Evolutionary conservation across 352 stramenopile genomes (phyloP).

Genomic region (Pythium grandisporangium): DNA sequence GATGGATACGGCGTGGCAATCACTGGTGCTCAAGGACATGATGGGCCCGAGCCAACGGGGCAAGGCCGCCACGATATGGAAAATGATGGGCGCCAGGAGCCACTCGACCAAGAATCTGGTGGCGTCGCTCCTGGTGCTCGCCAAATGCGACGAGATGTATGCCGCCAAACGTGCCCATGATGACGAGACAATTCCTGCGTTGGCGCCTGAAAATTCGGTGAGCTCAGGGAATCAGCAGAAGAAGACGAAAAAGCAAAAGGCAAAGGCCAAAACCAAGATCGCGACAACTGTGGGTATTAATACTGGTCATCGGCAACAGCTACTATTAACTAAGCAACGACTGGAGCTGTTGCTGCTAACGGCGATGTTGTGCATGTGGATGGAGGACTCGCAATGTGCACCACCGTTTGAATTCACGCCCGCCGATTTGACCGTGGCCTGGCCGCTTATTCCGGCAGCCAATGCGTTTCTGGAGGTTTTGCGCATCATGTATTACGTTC

Average conservation of each 20-base stretch:
- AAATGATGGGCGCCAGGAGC: constrained; percentile 25
- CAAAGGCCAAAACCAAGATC: too few species aligned
- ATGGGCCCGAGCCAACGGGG: too few species aligned
- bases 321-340: constrained; percentile 20
- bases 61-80: constrained; percentile 21
- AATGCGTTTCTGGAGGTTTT: constrained; percentile 39
- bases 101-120: constrained; percentile 37
- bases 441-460: constrained; percentile 36
- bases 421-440: constrained; percentile 31
- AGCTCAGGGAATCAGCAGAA: too few species aligned
- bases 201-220: too few species aligned
- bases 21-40: constrained; percentile 42
- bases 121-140: constrained; percentile 41
- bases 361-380: constrained; percentile 26
- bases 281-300: too few species aligned
- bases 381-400: constrained; percentile 8
- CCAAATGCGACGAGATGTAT: constrained; percentile 33
- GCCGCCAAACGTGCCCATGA: constrained; percentile 13
- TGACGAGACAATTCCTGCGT: too few species aligned
- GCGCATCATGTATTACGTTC: constrained; percentile 45
- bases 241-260: too few species aligned
- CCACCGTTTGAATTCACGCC: constrained; percentile 12
- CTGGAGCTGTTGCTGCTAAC: constrained; percentile 53
- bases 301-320: too few species aligned
- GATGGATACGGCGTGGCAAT: constrained; percentile 31